Conservation (phyloP, 768 basidiomycete species). For the Rhizopogon vinicolor region DNA sequence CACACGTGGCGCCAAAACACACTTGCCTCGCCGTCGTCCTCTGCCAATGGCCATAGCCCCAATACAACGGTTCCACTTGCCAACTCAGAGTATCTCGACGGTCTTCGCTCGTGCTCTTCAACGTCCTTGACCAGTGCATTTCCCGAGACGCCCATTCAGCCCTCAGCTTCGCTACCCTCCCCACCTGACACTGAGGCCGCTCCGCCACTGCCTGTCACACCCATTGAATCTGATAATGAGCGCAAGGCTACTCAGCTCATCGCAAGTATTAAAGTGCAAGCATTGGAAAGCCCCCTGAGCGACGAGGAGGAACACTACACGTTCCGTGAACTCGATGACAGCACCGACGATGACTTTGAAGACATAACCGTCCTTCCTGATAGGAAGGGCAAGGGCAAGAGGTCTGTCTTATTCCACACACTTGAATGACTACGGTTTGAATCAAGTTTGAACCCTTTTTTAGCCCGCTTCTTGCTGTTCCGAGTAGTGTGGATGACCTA, state of each 20-base stretch:
- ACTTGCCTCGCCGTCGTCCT: conserved; percentile 12
- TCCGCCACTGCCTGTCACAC: conserved; percentile 24
- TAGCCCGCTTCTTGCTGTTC: conserved; percentile 7
- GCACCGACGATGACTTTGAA: conserved; percentile 44
- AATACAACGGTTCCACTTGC: not conserved
- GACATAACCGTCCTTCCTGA: conserved; percentile 9
- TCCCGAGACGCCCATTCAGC: conserved; percentile 12
- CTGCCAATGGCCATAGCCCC: conserved; percentile 6
- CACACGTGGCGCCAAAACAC: conserved; percentile 39
- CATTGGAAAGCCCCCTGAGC: conserved; percentile 40
- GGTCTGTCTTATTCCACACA: conserved; percentile 4
- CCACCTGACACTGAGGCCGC: conserved; percentile 15
- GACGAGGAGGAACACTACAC: conserved; percentile 34
- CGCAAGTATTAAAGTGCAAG: conserved; percentile 60
- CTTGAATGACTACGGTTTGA: not conserved
- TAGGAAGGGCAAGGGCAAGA: not conserved
- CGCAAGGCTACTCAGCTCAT: conserved; percentile 55
- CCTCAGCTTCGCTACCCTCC: conserved; percentile 16
- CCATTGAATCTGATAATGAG: conserved; percentile 25
- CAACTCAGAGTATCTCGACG: conserved; percentile 2
- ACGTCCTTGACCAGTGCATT: conserved; percentile 3
- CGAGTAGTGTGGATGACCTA: not conserved
- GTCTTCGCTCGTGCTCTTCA: conserved; percentile 5
- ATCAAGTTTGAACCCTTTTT: not conserved
- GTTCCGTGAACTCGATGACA: conserved; percentile 44